Evolutionary conservation across 2,329 filamentous ascomycete genomes (phyloP).

Genomic region (Trichoderma brevicompactum): DNA sequence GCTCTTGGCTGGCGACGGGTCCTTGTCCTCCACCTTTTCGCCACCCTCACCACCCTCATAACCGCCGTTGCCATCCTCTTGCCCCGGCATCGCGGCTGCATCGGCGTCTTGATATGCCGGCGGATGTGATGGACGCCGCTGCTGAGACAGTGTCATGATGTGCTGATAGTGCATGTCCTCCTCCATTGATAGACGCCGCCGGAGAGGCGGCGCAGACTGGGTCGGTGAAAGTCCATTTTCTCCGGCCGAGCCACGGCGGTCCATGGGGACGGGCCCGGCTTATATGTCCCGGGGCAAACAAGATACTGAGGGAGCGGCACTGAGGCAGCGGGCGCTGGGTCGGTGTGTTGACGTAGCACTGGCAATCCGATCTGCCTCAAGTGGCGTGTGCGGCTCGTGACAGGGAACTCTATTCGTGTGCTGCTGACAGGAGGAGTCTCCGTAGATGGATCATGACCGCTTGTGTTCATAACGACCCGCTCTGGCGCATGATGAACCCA

Average conservation of each 20-base stretch:
- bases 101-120: conserved; percentile 49
- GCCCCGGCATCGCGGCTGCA: conserved; percentile 31
- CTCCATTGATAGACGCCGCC: conserved; percentile 58
- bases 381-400: conserved; percentile 22
- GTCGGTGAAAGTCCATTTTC: conserved; percentile 42
- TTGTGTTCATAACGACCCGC: conserved; percentile 46
- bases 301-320: conserved; percentile 13
- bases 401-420: conserved; percentile 28
- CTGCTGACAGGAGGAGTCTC: conserved; percentile 38
- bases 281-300: conserved; percentile 31
- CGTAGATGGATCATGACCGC: conserved; percentile 40
- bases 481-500: conserved; percentile 39
- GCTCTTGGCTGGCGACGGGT: background rate
- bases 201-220: conserved; percentile 43
- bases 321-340: conserved; percentile 15
- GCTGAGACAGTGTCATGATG: conserved; percentile 50
- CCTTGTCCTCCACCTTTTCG: conserved; percentile 9
- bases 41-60: conserved; percentile 32
- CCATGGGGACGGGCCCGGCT: conserved; percentile 40
- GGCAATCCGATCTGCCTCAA: conserved; percentile 20
- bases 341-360: conserved; percentile 25
- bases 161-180: conserved; percentile 59
- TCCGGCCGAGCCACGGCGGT: conserved; percentile 38
- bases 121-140: conserved; percentile 52
- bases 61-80: conserved; percentile 31